Evolutionary conservation across 2,329 filamentous ascomycete genomes (phyloP).

Genomic region (Exophiala viscosa): DNA sequence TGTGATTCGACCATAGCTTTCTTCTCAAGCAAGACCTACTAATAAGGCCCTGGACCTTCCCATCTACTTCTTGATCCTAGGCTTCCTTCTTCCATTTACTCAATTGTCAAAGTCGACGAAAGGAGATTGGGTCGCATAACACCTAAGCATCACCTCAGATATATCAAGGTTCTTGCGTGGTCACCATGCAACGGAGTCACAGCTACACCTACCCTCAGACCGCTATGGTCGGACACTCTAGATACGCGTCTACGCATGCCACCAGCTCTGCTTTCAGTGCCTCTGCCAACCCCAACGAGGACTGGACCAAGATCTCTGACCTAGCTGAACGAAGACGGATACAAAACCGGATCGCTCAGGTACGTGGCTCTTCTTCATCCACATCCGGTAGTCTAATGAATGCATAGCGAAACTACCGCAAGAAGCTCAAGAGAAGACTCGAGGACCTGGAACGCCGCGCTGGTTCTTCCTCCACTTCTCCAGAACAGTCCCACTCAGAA

Average conservation of each 20-base stretch:
- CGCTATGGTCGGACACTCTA: conserved; percentile 23
- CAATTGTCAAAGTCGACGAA: conserved; percentile 5
- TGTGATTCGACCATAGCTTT: conserved; percentile 14
- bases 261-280: conserved; percentile 94
- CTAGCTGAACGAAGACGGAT: conserved; percentile 89
- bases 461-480: conserved; percentile 58
- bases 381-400: conserved; percentile 25
- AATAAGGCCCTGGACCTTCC: conserved; percentile 18
- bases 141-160: not conserved
- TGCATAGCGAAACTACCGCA: conserved; percentile 41
- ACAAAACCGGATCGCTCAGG: conserved; percentile 93
- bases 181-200: conserved; percentile 26
- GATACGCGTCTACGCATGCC: conserved; percentile 53
- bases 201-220: conserved; percentile 25
- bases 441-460: conserved; percentile 62
- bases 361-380: conserved; percentile 25
- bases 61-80: conserved; percentile 6
- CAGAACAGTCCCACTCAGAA: conserved; percentile 56
- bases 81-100: conserved; percentile 3
- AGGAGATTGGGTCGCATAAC: not conserved
- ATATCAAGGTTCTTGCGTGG: not conserved
- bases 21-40: conserved; percentile 9
- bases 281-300: conserved; percentile 91
- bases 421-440: conserved; percentile 7
- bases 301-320: conserved; percentile 99